Percentiles rank a stretch among this genome's conserved stretches.
phyloP scores from a whole-genome alignment of 345 rosid genomes.

The Carallia pectinifolia region DNA sequence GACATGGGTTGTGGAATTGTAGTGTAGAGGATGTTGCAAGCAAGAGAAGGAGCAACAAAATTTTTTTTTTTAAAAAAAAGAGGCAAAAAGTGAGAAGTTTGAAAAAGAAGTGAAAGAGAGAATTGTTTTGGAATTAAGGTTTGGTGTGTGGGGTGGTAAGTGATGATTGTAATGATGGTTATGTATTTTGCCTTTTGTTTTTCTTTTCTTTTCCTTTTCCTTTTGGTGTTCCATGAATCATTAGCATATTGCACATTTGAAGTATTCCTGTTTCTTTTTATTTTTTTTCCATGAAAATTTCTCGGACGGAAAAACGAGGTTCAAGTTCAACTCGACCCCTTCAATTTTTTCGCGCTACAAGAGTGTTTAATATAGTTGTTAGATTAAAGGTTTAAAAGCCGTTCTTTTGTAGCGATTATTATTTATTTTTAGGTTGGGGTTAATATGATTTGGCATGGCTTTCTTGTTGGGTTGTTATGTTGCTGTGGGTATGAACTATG shows the following conservation, averaged over 20 bases:
- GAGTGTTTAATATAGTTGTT: too few species aligned
- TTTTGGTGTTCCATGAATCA: background rate
- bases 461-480: slow-evolving; percentile 11
- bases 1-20: slow-evolving; percentile 5
- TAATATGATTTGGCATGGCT: background rate
- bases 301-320: too few species aligned
- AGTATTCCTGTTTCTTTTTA: too few species aligned
- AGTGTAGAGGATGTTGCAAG: slow-evolving; percentile 19
- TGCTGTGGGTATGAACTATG: too few species aligned
- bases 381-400: too few species aligned
- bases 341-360: too few species aligned
- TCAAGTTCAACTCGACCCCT: too few species aligned
- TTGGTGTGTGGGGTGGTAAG: slow-evolving; percentile 30
- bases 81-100: slow-evolving; percentile 30
- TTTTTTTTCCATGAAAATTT: too few species aligned
- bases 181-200: slow-evolving; percentile 16
- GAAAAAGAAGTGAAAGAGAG: slow-evolving; percentile 26
- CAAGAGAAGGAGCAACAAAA: slow-evolving; percentile 17
- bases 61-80: background rate
- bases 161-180: slow-evolving; percentile 43
- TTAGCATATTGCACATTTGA: too few species aligned
- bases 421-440: background rate
- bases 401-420: too few species aligned
- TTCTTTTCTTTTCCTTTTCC: background rate
- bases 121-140: slow-evolving; percentile 29